A percentile compares a stretch with the other conserved stretches of the same genome.
Evolutionary conservation across 164 flowering plant species (phyloP).

Genomic region (Berberis vulgaris): DNA sequence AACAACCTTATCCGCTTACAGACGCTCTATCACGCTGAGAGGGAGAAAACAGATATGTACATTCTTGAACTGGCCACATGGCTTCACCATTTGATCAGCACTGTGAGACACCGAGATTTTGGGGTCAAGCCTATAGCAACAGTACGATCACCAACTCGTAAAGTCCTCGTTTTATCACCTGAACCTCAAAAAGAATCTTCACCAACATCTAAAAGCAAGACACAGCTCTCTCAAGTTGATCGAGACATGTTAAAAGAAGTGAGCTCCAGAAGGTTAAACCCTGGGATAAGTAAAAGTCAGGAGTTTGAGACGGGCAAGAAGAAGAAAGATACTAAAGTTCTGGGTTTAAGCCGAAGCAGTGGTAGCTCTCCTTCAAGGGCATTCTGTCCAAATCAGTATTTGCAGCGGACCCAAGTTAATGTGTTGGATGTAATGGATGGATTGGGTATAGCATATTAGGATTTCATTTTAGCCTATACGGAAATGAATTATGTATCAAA

Average conservation of each 20-base stretch:
- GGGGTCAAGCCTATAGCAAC: conserved; percentile 28
- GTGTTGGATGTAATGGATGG: conserved; percentile 45
- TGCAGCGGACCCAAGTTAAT: conserved; percentile 12
- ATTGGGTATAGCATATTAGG: conserved; percentile 2
- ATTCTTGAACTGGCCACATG: conserved; percentile 50
- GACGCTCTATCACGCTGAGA: conserved; percentile 69
- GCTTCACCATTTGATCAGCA: conserved; percentile 51
- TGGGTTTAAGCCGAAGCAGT: conserved; percentile 39
- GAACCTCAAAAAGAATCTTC: conserved; percentile 16
- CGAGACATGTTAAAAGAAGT: conserved; percentile 33
- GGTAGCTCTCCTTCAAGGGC: conserved; percentile 44
- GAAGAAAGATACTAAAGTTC: conserved; percentile 18
- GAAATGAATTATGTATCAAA: not conserved
- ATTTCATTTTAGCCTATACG: not conserved
- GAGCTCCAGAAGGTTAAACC: conserved; percentile 25
- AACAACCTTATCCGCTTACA: conserved; percentile 44
- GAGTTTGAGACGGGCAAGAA: conserved; percentile 26
- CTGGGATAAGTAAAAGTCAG: conserved; percentile 53
- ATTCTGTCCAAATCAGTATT: conserved; percentile 1
- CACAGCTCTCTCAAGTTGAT: conserved; percentile 43
- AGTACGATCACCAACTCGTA: conserved; percentile 29
- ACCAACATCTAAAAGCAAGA: conserved; percentile 6
- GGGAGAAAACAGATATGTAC: conserved; percentile 38
- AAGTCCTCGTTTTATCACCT: conserved; percentile 12
- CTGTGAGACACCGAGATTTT: conserved; percentile 34